phyloP scores from a whole-genome alignment of 495 filamentous ascomycete genomes.

The Penicillium cosmopolitanum region DNA sequence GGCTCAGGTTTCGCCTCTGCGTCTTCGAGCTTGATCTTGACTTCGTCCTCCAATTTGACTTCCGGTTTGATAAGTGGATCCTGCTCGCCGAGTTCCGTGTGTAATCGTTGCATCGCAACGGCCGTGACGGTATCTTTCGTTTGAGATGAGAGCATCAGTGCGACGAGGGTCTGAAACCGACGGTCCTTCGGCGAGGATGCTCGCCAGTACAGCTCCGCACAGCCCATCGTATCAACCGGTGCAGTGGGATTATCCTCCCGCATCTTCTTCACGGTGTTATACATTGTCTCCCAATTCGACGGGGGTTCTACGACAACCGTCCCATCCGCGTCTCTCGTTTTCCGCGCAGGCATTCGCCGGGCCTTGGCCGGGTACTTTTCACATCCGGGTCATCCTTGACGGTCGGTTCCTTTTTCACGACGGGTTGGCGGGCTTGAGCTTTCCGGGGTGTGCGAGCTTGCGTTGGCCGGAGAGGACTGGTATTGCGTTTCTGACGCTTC shows the following conservation, averaged over 20 bases:
- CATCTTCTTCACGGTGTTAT: conserved; percentile 77
- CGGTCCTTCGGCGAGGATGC: conserved; percentile 56
- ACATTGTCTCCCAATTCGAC: conserved; percentile 83
- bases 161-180: conserved; percentile 88
- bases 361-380: conserved; percentile 40
- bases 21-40: conserved; percentile 26
- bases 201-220: conserved; percentile 67
- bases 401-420: conserved; percentile 28
- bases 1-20: conserved; percentile 27
- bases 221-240: conserved; percentile 98
- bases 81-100: conserved; percentile 66
- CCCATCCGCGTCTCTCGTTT: conserved; percentile 59
- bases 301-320: conserved; percentile 65
- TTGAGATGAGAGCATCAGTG: conserved; percentile 95
- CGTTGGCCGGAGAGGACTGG: conserved; percentile 13
- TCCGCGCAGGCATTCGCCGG: conserved; percentile 67
- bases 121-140: conserved; percentile 96
- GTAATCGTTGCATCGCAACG: conserved; percentile 77
- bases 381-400: conserved; percentile 32
- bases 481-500: conserved; percentile 57
- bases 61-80: neutral
- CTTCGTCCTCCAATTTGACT: conserved; percentile 24
- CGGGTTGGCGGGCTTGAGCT: conserved; percentile 18
- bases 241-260: conserved; percentile 71
- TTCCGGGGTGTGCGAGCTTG: conserved; percentile 24